Evolutionary conservation across 768 basidiomycete genomes (phyloP).

Genomic region (Suillus spraguei): DNA sequence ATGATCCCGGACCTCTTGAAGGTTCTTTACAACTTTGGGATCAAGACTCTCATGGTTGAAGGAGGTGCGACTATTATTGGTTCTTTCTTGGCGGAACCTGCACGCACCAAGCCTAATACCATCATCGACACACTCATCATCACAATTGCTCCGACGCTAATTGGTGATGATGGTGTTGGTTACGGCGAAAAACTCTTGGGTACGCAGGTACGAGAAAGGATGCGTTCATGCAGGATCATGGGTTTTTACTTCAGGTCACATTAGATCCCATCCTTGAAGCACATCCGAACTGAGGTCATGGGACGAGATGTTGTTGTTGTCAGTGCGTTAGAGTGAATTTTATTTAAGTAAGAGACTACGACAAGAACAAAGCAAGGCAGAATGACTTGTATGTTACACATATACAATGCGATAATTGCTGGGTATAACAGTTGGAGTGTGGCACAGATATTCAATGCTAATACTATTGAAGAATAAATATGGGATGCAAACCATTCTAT

Average conservation of each 20-base stretch:
- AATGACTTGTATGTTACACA: background rate
- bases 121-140: slow-evolving; percentile 76
- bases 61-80: slow-evolving; percentile 86
- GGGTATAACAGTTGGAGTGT: slow-evolving; percentile 4
- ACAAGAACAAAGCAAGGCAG: background rate
- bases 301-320: slow-evolving; percentile 37
- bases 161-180: slow-evolving; percentile 72
- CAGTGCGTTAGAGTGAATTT: slow-evolving; percentile 5
- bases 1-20: slow-evolving; percentile 52
- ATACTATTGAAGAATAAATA: background rate
- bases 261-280: slow-evolving; percentile 30
- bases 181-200: slow-evolving; percentile 40
- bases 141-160: slow-evolving; percentile 84
- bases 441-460: background rate
- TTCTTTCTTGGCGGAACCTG: slow-evolving; percentile 37
- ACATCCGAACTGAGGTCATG: slow-evolving; percentile 29
- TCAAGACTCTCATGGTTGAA: slow-evolving; percentile 91
- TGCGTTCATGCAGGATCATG: background rate
- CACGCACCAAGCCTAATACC: slow-evolving; percentile 16
- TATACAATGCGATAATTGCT: background rate
- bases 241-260: background rate
- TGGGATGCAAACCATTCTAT: slow-evolving; percentile 2
- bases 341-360: background rate
- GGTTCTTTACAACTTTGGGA: slow-evolving; percentile 53
- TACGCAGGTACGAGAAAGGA: slow-evolving; percentile 16